Base-by-base conservation (phyloP, 768 basidiomycete species). In the Lenzites betulinus region DNA sequence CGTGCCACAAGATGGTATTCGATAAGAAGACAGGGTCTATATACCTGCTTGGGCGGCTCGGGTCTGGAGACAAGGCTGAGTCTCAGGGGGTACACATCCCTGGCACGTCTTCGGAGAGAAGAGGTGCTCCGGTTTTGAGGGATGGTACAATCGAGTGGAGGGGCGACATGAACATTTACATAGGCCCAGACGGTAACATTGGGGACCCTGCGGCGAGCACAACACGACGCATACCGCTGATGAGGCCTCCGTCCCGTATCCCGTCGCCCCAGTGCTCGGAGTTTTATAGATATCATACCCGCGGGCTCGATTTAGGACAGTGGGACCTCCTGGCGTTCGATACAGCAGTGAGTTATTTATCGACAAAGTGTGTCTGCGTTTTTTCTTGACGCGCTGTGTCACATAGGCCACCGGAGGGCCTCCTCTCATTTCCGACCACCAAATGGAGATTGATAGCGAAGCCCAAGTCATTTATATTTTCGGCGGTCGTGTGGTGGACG, bases 1-100 rank as follows among this genome's bases (percentile, higher is more conserved):
- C 86, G 9, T 92, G 91, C 67, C 92, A 92, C 67, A 90, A 89
- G 74, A 91, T 92, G 87, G 85, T 83, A 18, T 92, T 90, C 66
- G 89, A 92, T 65, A 74, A 77, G n/a, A 82, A 80, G 71, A 86
- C 84, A 0, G 88, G 87, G 1, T 79, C 77, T 58, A 86, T 93
- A 20, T 93, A 90, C 69, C 68, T 92, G 1, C 73, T 92, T n/a
- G 91, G 91, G 15, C 76, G 87, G 65, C 71, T 91, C 51, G 79
- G 78, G 15, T 88, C 90, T 60, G 74, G 73, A 26, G 87, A 88
- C 26, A n/a, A 47, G 51, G 15, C 53, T 4, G 60, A 65, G 7
- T 26, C 47, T 2, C 54, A 51, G 7, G 50, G 54, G 6, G n/a
- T 22, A 7, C 42, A 20, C 4, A 23, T n/a, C 35, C 20, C 33